Percentiles rank a stretch among this genome's conserved stretches.
Evolutionary conservation across 371 early-diverging fungal species (phyloP).

Genomic region (Lichtheimia ramosa): DNA sequence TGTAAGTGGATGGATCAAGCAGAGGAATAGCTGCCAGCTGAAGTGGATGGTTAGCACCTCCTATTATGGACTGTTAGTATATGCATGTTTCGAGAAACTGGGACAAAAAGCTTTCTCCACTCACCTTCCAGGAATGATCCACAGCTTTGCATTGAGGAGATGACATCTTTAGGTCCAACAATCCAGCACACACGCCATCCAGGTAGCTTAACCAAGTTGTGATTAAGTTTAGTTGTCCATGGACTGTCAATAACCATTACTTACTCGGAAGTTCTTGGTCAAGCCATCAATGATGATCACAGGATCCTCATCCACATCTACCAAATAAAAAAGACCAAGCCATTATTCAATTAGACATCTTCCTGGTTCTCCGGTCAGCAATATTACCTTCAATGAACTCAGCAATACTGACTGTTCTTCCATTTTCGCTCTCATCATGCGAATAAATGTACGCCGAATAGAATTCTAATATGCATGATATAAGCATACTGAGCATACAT

Average conservation of each 20-base stretch:
- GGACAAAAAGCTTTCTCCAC: not conserved
- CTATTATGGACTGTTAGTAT: conserved; percentile 6
- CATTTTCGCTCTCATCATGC: conserved; percentile 33
- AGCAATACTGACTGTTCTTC: conserved; percentile 39
- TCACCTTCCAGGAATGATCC: conserved; percentile 49
- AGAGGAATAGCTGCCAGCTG: conserved; percentile 49
- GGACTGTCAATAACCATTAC: not conserved
- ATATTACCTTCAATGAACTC: conserved; percentile 38
- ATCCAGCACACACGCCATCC: conserved; percentile 57
- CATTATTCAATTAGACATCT: not conserved
- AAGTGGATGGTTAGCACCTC: conserved; percentile 54
- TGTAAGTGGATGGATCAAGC: conserved; percentile 36
- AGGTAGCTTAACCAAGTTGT: conserved; percentile 25
- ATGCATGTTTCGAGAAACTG: not conserved
- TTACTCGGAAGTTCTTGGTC: conserved; percentile 47
- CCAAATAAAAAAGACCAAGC: too few relatives aligned
- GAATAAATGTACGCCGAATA: conserved; percentile 52
- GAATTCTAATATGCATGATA: conserved; percentile 22
- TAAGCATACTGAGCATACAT: not conserved
- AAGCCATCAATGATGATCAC: conserved; percentile 48
- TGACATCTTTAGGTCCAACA: conserved; percentile 44
- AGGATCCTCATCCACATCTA: conserved; percentile 46
- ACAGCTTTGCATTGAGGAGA: conserved; percentile 43
- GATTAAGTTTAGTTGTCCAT: not conserved
- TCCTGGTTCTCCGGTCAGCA: not conserved